Evolutionary conservation across 192 early-diverging fungal genomes (phyloP).

Genomic region (Entomortierella lignicola): DNA sequence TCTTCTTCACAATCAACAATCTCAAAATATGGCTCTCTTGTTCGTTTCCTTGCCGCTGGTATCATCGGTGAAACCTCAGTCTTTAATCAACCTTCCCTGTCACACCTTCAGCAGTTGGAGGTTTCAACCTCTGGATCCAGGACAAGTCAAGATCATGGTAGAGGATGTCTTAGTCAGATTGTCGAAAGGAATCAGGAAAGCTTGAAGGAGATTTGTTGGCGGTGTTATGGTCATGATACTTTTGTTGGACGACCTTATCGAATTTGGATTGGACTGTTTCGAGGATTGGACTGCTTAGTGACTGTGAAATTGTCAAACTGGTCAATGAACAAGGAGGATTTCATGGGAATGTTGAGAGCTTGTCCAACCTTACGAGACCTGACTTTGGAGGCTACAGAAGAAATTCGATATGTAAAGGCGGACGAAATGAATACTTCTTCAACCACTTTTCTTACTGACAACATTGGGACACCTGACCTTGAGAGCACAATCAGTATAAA

Average conservation of each 20-base stretch:
- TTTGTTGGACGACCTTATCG: conserved; percentile 7
- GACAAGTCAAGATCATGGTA: conserved; percentile 7
- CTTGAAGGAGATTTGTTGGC: conserved; percentile 4
- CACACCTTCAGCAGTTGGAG: conserved; percentile 12
- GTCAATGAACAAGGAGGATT: conserved; percentile 19
- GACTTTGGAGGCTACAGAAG: conserved; percentile 20
- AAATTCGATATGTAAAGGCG: not conserved
- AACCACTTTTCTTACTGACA: not conserved
- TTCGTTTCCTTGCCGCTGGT: conserved; percentile 14
- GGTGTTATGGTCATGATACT: conserved; percentile 27
- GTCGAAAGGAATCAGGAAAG: conserved; percentile 11
- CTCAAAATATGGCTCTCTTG: conserved; percentile 6
- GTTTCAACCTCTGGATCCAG: conserved; percentile 14
- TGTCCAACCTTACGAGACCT: conserved; percentile 16
- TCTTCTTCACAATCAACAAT: not conserved
- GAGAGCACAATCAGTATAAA: not conserved
- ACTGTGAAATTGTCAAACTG: conserved; percentile 19
- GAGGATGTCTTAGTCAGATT: conserved; percentile 24
- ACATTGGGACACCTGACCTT: not conserved
- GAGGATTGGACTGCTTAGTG: not conserved
- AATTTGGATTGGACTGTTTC: conserved; percentile 9
- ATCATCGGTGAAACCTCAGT: conserved; percentile 27
- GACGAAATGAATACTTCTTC: not conserved
- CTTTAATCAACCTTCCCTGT: conserved; percentile 32
- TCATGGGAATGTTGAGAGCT: conserved; percentile 9